Base-by-base conservation (phyloP, 2,329 filamentous ascomycete genomes). In the Nannizzia gypsea region DNA sequence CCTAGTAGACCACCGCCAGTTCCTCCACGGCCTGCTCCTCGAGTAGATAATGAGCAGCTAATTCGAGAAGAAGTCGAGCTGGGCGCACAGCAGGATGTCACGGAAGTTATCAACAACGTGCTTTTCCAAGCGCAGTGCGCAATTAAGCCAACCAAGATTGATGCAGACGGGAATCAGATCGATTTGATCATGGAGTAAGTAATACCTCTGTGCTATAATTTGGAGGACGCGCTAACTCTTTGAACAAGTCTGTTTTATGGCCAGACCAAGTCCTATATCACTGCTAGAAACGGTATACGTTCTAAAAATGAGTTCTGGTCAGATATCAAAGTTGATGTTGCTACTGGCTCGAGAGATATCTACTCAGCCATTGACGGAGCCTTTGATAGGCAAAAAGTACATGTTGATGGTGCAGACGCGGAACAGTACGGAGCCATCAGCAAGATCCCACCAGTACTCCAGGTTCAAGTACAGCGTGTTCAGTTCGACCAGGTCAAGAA, bases 41-140 rank as follows among this genome's bases (percentile, higher is more conserved):
- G 72, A 59, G 46, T 65, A 13, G 70, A 74, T 40, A 65, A 65
- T 3, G 66, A 72, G 61, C 71, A 71, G 59, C 70, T 71, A 57
- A 67, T 70, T 58, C 69, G 80, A 22, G 77, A 79, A 38, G 76
- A 80, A 59, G 77, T 83, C 3, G 78, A 84, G 65, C 77, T 81
- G 46, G 81, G 81, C 17, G 81, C 89, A 36, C 93, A 99, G 69
- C 91, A 99, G 74, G 93, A 99, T 73, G 92, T 96, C 3, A 90
- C 90, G 11, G 93, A 99, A 73, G 92, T 96, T 52, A 91, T 96
- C 76, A 90, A 90, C 61, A 93, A 92, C 67, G 88, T 96, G 26
- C 83, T 96, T 61, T 90, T 92, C 68, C 87, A 93, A 57, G 78
- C 96, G n/a, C 88, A 93, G 67, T 90, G 89, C 58, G 91, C 92